Base-by-base conservation (phyloP, 257 asterid genomes). In the Catharanthus roseus region DNA sequence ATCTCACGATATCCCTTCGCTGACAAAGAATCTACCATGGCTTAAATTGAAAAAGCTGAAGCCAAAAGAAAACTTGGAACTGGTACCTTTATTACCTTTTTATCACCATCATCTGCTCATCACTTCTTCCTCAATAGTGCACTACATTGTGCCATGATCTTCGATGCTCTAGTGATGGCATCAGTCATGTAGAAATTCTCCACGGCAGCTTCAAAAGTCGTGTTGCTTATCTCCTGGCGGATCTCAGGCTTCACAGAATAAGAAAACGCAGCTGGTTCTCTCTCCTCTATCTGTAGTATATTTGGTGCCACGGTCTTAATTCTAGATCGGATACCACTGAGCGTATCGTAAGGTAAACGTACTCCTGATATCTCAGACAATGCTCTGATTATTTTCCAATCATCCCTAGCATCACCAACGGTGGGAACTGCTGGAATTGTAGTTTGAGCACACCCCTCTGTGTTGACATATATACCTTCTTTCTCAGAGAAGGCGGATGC, bases 141-240 rank as follows among this genome's bases (percentile, higher is more conserved):
- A 73, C 92, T 89, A 87, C 97, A 91, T 23, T 95, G 97, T 10
- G 97, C 97, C 99, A 91, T 95, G 76, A 95, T 86, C 93, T 91
- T 95, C n/a, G 97, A 89, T 23, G 99, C 99, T 82, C 97, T 82
- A 4, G 97, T 89, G 57, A 95, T 91, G 1, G 99, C 31, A 73
- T 95, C 99, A 0, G 99, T 95, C 99, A 91, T 95, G 71, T 95
- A 91, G 82, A 95, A 95, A 68, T 95, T 95, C 81, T 84, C 87
- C 16, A 91, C 84, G 0, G 80, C 88, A 29, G 80, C 42, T 64
- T 67, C 87, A 68, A 95, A 91, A 6, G 97, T 92, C 24, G 87
- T 67, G 31, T 77, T 65, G 38, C 84, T 86, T 53, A 80, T 60
- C 82, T 84, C 80, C 82, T 78, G 86, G 75, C 68, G 85, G 33